Percentiles rank a stretch among this genome's conserved stretches.
Evolutionary conservation across 495 filamentous ascomycete species (phyloP).

Genomic region (Trichocladium uniseriatum): DNA sequence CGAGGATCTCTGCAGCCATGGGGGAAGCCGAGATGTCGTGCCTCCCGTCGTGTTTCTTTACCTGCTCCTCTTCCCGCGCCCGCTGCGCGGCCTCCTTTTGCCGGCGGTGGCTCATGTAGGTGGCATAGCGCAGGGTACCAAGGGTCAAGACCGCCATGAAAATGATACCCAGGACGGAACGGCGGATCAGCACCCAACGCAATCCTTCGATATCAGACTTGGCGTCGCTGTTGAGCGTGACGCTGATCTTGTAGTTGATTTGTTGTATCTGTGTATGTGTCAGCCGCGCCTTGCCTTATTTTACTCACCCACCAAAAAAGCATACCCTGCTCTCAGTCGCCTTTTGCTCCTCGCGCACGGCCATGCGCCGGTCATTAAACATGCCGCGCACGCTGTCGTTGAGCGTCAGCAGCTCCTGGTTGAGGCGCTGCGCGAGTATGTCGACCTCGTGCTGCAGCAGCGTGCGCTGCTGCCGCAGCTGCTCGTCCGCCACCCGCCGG

Average conservation of each 20-base stretch:
- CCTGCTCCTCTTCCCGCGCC: constrained; percentile 25
- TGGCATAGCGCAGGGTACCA: constrained; percentile 40
- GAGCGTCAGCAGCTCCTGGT: constrained; percentile 66
- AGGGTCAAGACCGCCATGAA: constrained; percentile 44
- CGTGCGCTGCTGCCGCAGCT: constrained; percentile 66
- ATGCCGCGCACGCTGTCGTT: constrained; percentile 89
- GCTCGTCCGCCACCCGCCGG: constrained; percentile 53
- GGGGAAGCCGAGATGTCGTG: constrained; percentile 29
- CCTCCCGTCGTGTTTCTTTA: constrained; percentile 27
- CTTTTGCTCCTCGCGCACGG: constrained; percentile 74
- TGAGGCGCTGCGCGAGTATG: constrained; percentile 71
- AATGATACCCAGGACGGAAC: constrained; percentile 73
- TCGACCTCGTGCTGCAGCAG: constrained; percentile 91
- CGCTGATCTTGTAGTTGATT: constrained; percentile 87
- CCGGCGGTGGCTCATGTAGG: constrained; percentile 35
- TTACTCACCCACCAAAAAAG: no score
- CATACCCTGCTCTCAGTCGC: constrained; percentile 61
- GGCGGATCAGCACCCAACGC: constrained; percentile 79
- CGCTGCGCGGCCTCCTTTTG: constrained; percentile 31
- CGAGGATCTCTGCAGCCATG: constrained; percentile 38
- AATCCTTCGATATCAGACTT: constrained; percentile 87
- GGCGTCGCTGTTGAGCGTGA: constrained; percentile 72
- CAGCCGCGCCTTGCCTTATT: no score
- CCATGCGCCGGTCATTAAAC: constrained; percentile 96
- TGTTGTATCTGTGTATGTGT: constrained; percentile 59